Evolutionary conservation across 257 asterid genomes (phyloP), one percentile per base, ranked within the genome.

Genomic region (Fraxinus americana): DNA sequence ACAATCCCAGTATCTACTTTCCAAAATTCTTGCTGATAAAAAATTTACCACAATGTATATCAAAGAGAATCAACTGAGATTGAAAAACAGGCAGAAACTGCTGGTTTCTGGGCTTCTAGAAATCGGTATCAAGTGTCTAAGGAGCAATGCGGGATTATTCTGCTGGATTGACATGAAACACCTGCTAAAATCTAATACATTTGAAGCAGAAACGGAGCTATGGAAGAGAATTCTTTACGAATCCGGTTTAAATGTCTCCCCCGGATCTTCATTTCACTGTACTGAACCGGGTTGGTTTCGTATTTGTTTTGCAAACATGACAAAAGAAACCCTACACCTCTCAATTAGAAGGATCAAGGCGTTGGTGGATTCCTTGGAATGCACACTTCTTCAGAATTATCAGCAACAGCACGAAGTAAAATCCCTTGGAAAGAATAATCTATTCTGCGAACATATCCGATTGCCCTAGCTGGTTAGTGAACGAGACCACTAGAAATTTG

Each of bases 241-340:
- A 7, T 74, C 50, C 38, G 84, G 86, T 66, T 57, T 86, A 65
- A 86, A 86, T 3, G 81, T 86, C 1, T 79, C 86, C 0, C 87
- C 90, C 0, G 90, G 90, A 1, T 81, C 86, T 3, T 83, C 87
- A 0, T 86, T 76, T 70, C 90, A 86, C 52, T 86, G 87, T 70
- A 0, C 0, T 1, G 90, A 86, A 48, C 90, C 90, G 16, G 90
- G 90, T 16, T 86, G 90, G 90, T 86, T 86, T 72, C 83, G 90
- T 2, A 82, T 86, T 19, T 83, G 90, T 32, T 86, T 81, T 6
- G 90, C 90, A 0, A 86, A 86, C 41, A 30, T 83, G 86, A 23
- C 41, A 0, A 3, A 36, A 2, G 69, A 81, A 16, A 79, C 84
- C 2, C 87, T 86, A 11, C 17, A 45, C 3, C 39, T 79, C 11